phyloP scores from a whole-genome alignment of 495 filamentous ascomycete genomes.

The Talaromyces adpressus region DNA sequence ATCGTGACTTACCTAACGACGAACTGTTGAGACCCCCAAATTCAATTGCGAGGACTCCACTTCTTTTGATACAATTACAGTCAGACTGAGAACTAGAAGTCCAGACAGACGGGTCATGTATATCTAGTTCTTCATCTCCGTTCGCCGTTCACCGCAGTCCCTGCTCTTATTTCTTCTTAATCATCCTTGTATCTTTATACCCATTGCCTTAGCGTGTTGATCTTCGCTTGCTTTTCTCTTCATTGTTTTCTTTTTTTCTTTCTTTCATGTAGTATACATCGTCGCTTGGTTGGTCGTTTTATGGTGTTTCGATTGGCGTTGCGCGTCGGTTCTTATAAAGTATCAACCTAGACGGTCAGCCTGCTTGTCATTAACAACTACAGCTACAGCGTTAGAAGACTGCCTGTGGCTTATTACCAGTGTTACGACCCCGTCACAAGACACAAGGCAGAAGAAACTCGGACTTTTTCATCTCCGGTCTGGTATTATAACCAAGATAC shows the following conservation, averaged over 20 bases:
- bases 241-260: background rate
- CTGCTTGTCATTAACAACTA: background rate
- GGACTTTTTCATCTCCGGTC: slow-evolving; percentile 4
- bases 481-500: background rate
- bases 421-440: background rate
- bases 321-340: background rate
- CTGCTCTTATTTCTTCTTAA: slow-evolving; percentile 23
- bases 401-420: background rate
- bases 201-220: background rate
- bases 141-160: background rate
- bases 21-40: slow-evolving; percentile 12
- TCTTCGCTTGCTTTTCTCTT: slow-evolving; percentile 12
- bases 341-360: background rate
- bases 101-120: slow-evolving; percentile 9
- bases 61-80: slow-evolving; percentile 4
- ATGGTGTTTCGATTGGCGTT: slow-evolving; percentile 1
- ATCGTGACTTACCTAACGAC: background rate
- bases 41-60: background rate
- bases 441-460: slow-evolving; percentile 2
- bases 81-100: background rate
- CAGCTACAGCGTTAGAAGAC: background rate
- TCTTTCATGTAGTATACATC: background rate
- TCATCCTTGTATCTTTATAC: slow-evolving; percentile 13
- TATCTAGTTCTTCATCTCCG: slow-evolving; percentile 25
- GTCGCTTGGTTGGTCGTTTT: background rate